Evolutionary conservation across 331 rosid genomes (phyloP), one percentile per base, ranked within the genome.

Genomic region (Pyrus hybrid): DNA sequence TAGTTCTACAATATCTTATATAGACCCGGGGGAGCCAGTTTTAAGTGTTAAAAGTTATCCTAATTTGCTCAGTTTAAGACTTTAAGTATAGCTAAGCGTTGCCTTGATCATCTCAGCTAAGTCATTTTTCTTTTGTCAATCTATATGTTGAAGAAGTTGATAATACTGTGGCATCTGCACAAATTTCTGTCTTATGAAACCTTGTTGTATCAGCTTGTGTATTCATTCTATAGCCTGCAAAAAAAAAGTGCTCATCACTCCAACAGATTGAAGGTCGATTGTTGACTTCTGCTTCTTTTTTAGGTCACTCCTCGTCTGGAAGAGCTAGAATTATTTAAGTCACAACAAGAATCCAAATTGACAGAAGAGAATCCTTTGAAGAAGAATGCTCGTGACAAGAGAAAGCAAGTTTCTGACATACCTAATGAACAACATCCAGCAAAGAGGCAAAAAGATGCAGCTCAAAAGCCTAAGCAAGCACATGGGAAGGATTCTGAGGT

Each of bases 251-350:
- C 47, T 41, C 47, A 41, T 41, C 47, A 41, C 47, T 12, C 47
- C 47, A 41, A 41, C 47, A 41, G 13, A 72, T 23, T 5, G 53
- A 72, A 28, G 11, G 12, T 7, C 12, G 16, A 3, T 35, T 33
- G 25, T 21, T 71, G 22, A 71, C 22, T 16, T 72, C 16, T 33
- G 47, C 32, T 57, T 41, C 58, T 54, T 63, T 79, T 47, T 72
- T 74, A 93, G 97, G 96, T 87, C 78, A 80, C 86, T 67, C 89
- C 91, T 68, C 92, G 96, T 63, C 82, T 92, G 67, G 91, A 90
- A 72, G 97, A 94, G 83, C 83, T 94, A 28, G 86, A 81, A 67
- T 79, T 86, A 51, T 87, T 76, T 69, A 92, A 89, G 86, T 71
- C 81, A 73, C 96, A 86, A 65, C 89, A 83, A 82, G 96, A 90